phyloP scores from a whole-genome alignment of 345 rosid genomes.

The Pelargonium nanum region DNA sequence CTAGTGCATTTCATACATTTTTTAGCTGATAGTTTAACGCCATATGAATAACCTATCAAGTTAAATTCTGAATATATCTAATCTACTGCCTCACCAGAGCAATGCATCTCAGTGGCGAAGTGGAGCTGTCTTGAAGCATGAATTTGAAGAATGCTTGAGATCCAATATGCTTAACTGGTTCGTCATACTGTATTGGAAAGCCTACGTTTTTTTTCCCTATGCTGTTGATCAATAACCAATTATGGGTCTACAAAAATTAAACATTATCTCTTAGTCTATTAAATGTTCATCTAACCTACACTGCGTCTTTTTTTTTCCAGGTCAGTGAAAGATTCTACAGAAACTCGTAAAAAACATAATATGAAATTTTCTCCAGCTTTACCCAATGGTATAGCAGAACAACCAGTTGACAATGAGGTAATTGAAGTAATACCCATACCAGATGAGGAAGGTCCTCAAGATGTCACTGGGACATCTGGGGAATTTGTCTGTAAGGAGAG shows the following conservation, averaged over 20 bases:
- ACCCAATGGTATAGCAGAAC: constrained; percentile 20
- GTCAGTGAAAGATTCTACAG: constrained; percentile 42
- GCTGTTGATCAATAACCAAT: not conserved
- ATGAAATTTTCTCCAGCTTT: constrained; percentile 14
- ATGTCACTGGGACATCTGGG: constrained; percentile 18
- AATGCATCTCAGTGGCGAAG: constrained; percentile 84
- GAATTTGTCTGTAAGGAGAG: constrained; percentile 21
- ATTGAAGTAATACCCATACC: constrained; percentile 25
- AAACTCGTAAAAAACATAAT: constrained; percentile 19
- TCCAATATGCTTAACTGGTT: constrained; percentile 67
- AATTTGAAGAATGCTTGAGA: constrained; percentile 71
- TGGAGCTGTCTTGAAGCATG: constrained; percentile 70
- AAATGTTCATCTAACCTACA: not conserved
- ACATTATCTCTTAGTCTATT: not conserved
- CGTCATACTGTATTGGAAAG: constrained; percentile 13
- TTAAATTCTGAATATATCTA: constrained; percentile 7
- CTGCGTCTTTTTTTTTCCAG: constrained; percentile 28
- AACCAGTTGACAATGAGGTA: constrained; percentile 21
- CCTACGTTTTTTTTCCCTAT: not conserved
- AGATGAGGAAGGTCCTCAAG: constrained; percentile 22
- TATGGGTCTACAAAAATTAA: constrained; percentile 3
- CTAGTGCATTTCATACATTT: not conserved
- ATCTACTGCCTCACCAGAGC: constrained; percentile 36
- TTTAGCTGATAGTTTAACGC: not conserved
- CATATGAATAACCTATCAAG: not conserved